Evolutionary conservation across 2,329 filamentous ascomycete genomes (phyloP), one percentile per base, ranked within the genome.

Genomic region (Beauveria medogensis): DNA sequence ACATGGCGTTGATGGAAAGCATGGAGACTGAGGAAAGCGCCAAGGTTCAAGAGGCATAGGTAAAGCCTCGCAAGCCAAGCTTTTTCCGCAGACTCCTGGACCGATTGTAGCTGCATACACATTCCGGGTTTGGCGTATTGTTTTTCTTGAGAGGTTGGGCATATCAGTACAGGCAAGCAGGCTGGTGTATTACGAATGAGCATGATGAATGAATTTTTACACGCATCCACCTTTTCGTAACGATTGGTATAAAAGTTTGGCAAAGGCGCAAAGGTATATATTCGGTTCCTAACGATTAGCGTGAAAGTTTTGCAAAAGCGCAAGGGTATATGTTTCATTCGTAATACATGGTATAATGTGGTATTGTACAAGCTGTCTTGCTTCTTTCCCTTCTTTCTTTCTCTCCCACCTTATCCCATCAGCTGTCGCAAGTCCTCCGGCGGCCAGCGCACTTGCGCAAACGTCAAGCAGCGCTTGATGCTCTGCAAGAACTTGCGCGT

Each of bases 401-500:
- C 22, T 22, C 50, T 69, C 61, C 75, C 3, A 6, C 10, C 73
- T 74, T 74, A 94, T 16, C 94, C 94, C 94, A 99, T 99, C 68
- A 99, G 78, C 78, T 99, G 94, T 70, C 91, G 82, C 67, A 94
- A 82, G 77, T 97, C 93, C 68, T 92, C 88, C 0, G 94, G 94
- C 62, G 92, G 92, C 94, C 94, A 99, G 67, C 93, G 85, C 34
- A 94, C 92, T 77, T 99, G 94, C 28, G 93, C 92, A 82, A 97
- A 99, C 63, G 91, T 97, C 71, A 99, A 76, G 71, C 92, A 97
- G 51, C 94, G 82, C 80, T 99, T 99, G 74, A 99, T 97, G 72
- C 93, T 97, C 78, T 99, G 94, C 66, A 99, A 75, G 71, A 92
- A 97, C 77, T 97, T 99, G 66, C 94, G 84, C 57, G 94, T 99